These are phyloP conservation scores for Suillus alpinus DNA, from an alignment of 768 basidiomycete genomes.

Conservation along the genomic window DNA sequence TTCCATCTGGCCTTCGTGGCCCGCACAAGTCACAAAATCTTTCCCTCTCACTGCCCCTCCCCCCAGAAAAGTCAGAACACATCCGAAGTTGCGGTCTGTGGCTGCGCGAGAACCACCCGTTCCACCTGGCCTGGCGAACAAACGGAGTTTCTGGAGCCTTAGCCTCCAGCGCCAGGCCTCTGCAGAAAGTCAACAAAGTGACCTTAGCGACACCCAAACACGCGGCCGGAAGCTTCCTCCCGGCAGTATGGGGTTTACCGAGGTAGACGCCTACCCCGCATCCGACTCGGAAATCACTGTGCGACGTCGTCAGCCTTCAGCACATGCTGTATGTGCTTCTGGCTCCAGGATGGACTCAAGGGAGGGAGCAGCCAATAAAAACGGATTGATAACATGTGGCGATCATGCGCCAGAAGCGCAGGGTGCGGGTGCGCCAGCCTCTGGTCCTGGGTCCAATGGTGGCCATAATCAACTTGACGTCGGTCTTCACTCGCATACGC, in stretches of 20 bases:
- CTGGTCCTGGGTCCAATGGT: not conserved
- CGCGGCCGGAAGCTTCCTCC: constrained; percentile 12
- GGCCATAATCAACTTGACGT: not conserved
- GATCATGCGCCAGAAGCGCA: not conserved
- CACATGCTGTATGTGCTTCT: not conserved
- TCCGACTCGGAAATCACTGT: not conserved
- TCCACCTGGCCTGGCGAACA: constrained; percentile 29
- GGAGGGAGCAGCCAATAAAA: not conserved
- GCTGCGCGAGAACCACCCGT: constrained; percentile 29
- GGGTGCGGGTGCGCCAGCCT: not conserved
- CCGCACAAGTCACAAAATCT: constrained; percentile 26
- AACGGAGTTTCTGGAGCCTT: constrained; percentile 20
- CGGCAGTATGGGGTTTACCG: constrained; percentile 1
- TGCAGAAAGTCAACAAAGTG: constrained; percentile 29
- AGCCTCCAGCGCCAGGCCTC: constrained; percentile 23
- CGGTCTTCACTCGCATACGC: not conserved
- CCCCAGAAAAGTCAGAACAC: constrained; percentile 23
- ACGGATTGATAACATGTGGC: not conserved
- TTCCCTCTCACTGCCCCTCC: constrained; percentile 30
- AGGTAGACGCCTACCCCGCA: not conserved
- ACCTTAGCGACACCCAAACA: constrained; percentile 17
- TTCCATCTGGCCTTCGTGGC: constrained; percentile 24
- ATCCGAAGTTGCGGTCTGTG: constrained; percentile 28
- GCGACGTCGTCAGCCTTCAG: not conserved
- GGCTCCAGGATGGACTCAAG: not conserved